A percentile compares a stretch with the other conserved stretches of the same genome.
phyloP scores from a whole-genome alignment of 2,329 filamentous ascomycete species.

The Pestalotiopsis sp. region DNA sequence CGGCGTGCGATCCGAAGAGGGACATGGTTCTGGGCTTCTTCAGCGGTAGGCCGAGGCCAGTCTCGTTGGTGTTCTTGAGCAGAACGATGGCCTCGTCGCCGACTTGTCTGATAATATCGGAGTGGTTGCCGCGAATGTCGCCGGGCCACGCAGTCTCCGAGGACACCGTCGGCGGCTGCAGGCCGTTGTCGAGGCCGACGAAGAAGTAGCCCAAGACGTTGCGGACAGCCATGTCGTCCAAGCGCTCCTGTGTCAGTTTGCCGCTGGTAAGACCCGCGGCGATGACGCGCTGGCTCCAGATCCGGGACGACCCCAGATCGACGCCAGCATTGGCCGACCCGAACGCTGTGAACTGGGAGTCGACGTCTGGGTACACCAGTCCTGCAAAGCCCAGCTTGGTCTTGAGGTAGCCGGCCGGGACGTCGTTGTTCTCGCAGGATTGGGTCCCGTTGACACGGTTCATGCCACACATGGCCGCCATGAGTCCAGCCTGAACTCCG shows the following conservation, averaged over 20 bases:
- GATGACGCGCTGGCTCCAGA: conserved; percentile 10
- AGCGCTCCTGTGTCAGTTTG: conserved; percentile 18
- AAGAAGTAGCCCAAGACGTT: conserved; percentile 20
- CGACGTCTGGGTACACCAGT: conserved; percentile 3
- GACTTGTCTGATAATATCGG: conserved; percentile 15
- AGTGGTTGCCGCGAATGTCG: conserved; percentile 19
- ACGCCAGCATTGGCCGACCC: conserved; percentile 8
- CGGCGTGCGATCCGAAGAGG: conserved; percentile 58
- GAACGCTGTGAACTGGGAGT: not conserved
- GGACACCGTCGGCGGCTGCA: conserved; percentile 14
- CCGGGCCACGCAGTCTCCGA: not conserved
- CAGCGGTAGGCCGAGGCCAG: conserved; percentile 55
- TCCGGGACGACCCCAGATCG: not conserved
- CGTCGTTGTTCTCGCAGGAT: conserved; percentile 27
- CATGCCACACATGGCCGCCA: conserved; percentile 28
- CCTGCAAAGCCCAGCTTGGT: conserved; percentile 29
- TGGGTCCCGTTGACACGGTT: conserved; percentile 25
- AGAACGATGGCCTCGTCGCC: conserved; percentile 59
- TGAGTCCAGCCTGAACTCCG: conserved; percentile 20
- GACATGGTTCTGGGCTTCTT: conserved; percentile 44
- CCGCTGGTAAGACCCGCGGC: conserved; percentile 14
- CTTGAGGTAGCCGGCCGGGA: conserved; percentile 27
- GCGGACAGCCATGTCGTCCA: conserved; percentile 21
- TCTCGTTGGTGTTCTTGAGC: conserved; percentile 58
- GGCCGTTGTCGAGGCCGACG: conserved; percentile 15